phyloP scores from a whole-genome alignment of 345 rosid genomes.

The Psidium guajava region DNA sequence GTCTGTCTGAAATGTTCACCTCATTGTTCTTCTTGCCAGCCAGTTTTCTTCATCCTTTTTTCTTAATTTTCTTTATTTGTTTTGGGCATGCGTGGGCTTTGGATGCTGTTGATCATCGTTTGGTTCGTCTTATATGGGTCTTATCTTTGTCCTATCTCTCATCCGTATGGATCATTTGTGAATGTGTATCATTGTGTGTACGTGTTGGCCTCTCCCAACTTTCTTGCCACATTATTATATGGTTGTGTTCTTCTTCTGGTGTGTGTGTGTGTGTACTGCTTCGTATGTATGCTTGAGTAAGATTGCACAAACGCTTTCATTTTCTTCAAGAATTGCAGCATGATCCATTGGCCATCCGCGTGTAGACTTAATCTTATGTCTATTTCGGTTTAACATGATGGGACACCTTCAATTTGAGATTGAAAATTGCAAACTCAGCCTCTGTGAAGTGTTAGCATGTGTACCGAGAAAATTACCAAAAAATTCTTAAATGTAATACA shows the following conservation, averaged over 20 bases:
- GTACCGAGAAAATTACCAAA: too few relatives aligned
- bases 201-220: neutral
- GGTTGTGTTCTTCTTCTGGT: neutral
- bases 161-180: neutral
- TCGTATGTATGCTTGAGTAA: neutral
- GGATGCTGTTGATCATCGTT: neutral
- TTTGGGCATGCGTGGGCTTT: neutral
- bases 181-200: neutral
- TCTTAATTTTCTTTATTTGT: neutral
- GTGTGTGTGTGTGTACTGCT: neutral
- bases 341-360: constrained; percentile 1
- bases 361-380: neutral
- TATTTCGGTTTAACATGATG: neutral
- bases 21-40: neutral
- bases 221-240: neutral
- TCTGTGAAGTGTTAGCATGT: neutral
- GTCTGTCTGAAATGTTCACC: neutral
- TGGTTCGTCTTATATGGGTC: neutral
- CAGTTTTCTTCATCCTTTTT: neutral
- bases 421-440: neutral
- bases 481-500: too few relatives aligned
- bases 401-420: neutral
- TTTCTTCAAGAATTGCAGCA: neutral
- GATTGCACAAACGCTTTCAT: neutral
- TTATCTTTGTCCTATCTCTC: neutral